Evolutionary conservation across 1,284 basidiomycete genomes (phyloP).

Genomic region (Malassezia obtusa): DNA sequence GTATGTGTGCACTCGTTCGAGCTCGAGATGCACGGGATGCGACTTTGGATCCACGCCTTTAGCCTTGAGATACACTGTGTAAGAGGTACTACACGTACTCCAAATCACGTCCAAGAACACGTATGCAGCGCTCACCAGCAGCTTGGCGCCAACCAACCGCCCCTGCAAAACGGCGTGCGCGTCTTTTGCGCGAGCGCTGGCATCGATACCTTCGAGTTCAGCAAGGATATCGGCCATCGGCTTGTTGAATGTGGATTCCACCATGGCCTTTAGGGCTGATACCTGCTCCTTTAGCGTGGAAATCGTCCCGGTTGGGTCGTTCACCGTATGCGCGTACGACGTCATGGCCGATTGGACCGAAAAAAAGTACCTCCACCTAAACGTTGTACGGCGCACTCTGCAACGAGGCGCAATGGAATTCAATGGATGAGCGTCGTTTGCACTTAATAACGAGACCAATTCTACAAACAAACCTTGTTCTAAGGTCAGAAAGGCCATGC

Average conservation of each 20-base stretch:
- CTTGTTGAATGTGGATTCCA: conserved; percentile 3
- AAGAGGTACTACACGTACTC: neutral
- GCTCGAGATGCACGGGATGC: conserved; percentile 14
- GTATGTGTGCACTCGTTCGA: conserved; percentile 15
- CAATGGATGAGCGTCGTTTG: too few species aligned
- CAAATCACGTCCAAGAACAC: conserved; percentile 15
- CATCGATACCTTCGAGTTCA: conserved; percentile 4
- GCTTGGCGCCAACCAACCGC: conserved; percentile 10
- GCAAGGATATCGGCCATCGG: neutral
- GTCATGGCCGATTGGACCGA: neutral
- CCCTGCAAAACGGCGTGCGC: neutral
- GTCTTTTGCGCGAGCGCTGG: neutral
- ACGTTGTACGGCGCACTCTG: too few species aligned
- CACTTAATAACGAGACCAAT: too few species aligned
- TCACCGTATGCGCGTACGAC: conserved; percentile 16
- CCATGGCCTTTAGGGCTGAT: neutral
- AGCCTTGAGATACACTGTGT: conserved; percentile 12
- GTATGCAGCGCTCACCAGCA: conserved; percentile 10
- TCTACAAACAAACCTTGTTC: too few species aligned
- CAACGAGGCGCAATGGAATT: too few species aligned
- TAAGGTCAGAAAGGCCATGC: too few species aligned
- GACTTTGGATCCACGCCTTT: conserved; percentile 12
- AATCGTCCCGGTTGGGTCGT: conserved; percentile 10
- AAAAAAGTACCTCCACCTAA: conserved; percentile 6
- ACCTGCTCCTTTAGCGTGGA: conserved; percentile 1